A percentile compares a stretch with the other conserved stretches of the same genome.
Conservation (phyloP, 2,329 filamentous ascomycete genomes). For the Endoconidiophora polonica region DNA sequence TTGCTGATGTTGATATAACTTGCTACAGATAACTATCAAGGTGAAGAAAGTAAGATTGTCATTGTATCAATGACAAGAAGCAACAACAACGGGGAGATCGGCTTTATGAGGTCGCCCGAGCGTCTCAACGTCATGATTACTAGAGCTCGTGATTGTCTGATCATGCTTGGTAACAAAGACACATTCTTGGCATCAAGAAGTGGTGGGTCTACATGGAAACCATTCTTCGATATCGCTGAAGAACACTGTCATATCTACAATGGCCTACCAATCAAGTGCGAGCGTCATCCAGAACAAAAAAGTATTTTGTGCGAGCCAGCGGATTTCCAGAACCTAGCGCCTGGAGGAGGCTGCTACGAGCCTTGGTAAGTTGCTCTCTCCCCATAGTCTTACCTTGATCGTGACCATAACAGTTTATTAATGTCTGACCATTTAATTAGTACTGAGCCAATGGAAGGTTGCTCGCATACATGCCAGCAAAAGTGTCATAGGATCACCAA, state of each 20-base stretch:
- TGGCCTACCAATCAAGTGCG: constrained; percentile 43
- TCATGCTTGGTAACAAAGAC: constrained; percentile 53
- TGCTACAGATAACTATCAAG: constrained; percentile 54
- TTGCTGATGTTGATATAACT: neutral
- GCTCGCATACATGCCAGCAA: constrained; percentile 38
- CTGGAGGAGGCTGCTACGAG: constrained; percentile 52
- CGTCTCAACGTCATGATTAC: constrained; percentile 55
- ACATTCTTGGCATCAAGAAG: constrained; percentile 44
- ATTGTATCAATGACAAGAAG: constrained; percentile 51
- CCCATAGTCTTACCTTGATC: neutral
- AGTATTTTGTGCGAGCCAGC: constrained; percentile 28
- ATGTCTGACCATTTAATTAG: constrained; percentile 20
- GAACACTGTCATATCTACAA: constrained; percentile 35
- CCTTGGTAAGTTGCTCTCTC: constrained; percentile 27
- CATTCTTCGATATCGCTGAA: constrained; percentile 40
- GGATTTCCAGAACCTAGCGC: constrained; percentile 45
- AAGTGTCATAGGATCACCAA: constrained; percentile 46
- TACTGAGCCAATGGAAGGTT: constrained; percentile 34
- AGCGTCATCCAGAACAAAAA: constrained; percentile 36
- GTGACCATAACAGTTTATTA: neutral
- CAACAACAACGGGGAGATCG: constrained; percentile 46
- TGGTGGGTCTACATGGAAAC: constrained; percentile 32
- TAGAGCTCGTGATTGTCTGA: constrained; percentile 44
- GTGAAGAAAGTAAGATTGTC: constrained; percentile 60
- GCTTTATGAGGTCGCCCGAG: constrained; percentile 50